Percentiles rank a stretch among this genome's conserved stretches.
Evolutionary conservation across 805 yeast species (phyloP).

Genomic region (Osmozyma mogii): DNA sequence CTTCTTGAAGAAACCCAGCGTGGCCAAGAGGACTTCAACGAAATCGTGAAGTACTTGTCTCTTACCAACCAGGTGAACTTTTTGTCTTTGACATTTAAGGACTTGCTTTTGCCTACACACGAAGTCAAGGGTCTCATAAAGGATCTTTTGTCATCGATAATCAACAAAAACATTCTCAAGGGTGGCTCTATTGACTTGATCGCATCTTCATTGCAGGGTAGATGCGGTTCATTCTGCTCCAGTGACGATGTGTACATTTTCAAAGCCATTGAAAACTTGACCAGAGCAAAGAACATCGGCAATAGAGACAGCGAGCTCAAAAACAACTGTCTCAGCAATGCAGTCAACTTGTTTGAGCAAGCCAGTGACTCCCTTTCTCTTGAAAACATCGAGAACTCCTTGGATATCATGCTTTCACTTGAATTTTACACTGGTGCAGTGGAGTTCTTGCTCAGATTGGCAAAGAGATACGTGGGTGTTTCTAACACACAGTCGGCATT

Average conservation of each 20-base stretch:
- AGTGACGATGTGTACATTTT: slow-evolving; percentile 88
- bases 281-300: slow-evolving; percentile 75
- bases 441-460: slow-evolving; percentile 69
- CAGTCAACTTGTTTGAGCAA: slow-evolving; percentile 68
- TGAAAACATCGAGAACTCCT: slow-evolving; percentile 77
- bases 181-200: slow-evolving; percentile 93
- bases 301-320: slow-evolving; percentile 62
- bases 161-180: slow-evolving; percentile 77
- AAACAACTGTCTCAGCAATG: slow-evolving; percentile 57
- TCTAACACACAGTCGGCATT: slow-evolving; percentile 3
- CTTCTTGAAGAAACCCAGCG: slow-evolving; percentile 62
- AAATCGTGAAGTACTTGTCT: slow-evolving; percentile 62
- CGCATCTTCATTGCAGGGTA: slow-evolving; percentile 79
- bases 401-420: slow-evolving; percentile 66
- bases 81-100: slow-evolving; percentile 60
- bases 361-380: slow-evolving; percentile 71
- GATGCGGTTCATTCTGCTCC: slow-evolving; percentile 93
- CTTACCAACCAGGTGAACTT: slow-evolving; percentile 62
- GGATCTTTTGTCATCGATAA: slow-evolving; percentile 81
- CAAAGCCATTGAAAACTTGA: slow-evolving; percentile 87
- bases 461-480: slow-evolving; percentile 45
- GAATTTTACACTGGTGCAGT: slow-evolving; percentile 82
- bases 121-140: slow-evolving; percentile 61
- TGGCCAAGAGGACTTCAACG: slow-evolving; percentile 41
- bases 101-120: slow-evolving; percentile 65